Conservation (phyloP, 1,284 basidiomycete species). For the Heterobasidion annosum region DNA sequence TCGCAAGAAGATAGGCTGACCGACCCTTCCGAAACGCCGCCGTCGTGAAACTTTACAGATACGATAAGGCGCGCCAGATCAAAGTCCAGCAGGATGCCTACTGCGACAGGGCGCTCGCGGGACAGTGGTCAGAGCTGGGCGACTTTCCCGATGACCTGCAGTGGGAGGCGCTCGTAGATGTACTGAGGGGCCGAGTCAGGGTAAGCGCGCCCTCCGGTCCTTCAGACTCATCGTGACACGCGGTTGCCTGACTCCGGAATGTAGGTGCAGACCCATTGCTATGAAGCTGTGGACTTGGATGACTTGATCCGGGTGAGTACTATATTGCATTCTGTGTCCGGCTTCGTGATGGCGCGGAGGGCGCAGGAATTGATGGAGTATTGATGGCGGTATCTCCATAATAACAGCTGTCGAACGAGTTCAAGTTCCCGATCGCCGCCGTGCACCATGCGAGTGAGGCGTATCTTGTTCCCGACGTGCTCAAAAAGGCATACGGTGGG, state of each 20-base stretch:
- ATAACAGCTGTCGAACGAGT: conserved; percentile 59
- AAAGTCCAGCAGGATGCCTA: conserved; percentile 64
- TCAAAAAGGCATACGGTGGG: conserved; percentile 61
- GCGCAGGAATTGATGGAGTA: background rate
- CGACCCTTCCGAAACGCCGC: background rate
- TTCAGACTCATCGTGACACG: too few species aligned
- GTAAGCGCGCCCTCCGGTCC: conserved; percentile 20
- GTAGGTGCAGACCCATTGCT: conserved; percentile 16
- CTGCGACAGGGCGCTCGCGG: conserved; percentile 40
- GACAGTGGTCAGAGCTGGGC: conserved; percentile 49
- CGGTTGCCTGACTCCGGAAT: background rate
- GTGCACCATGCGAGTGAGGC: conserved; percentile 88
- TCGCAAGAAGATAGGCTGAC: background rate
- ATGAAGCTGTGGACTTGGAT: conserved; percentile 28
- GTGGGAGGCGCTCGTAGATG: conserved; percentile 76
- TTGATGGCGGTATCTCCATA: background rate
- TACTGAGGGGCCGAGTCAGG: conserved; percentile 63
- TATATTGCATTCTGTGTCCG: background rate
- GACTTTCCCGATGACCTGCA: conserved; percentile 66
- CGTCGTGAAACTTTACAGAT: conserved; percentile 24
- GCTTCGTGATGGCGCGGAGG: background rate
- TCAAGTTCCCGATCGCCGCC: conserved; percentile 73
- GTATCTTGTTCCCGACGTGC: conserved; percentile 70
- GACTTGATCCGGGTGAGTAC: conserved; percentile 13
- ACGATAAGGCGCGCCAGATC: conserved; percentile 54